Evolutionary conservation across 164 flowering plant species (phyloP).

Genomic region (Dillenia turbinata): DNA sequence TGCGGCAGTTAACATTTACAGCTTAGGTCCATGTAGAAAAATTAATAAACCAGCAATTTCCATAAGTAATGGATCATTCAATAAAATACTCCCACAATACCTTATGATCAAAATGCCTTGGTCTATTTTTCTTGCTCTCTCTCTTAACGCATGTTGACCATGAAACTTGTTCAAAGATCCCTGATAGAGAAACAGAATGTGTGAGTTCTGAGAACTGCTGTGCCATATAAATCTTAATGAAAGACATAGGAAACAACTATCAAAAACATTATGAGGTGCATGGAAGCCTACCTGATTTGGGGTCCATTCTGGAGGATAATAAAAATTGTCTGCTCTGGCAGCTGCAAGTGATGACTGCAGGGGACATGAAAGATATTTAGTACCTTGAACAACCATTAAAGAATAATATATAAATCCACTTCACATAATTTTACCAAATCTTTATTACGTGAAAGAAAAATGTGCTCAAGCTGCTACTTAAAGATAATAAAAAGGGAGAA

Average conservation of each 20-base stretch:
- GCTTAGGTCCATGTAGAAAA: too few relatives aligned
- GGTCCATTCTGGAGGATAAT: slow-evolving; percentile 98
- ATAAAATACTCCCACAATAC: slow-evolving; percentile 24
- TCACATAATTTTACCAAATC: too few relatives aligned
- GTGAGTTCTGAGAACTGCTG: neutral
- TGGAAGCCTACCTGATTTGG: slow-evolving; percentile 65
- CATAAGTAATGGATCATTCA: neutral
- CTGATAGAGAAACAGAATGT: slow-evolving; percentile 27
- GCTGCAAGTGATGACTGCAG: slow-evolving; percentile 98
- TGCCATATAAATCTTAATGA: neutral
- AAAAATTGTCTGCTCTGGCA: slow-evolving; percentile 97
- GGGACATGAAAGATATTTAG: neutral
- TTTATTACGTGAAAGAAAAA: too few relatives aligned
- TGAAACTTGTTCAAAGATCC: slow-evolving; percentile 93
- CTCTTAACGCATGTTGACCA: slow-evolving; percentile 98
- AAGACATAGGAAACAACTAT: neutral
- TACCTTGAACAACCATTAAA: too few relatives aligned
- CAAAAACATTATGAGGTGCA: neutral
- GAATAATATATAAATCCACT: too few relatives aligned
- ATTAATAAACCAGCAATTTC: too few relatives aligned
- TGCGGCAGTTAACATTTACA: too few relatives aligned
- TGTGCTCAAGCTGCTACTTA: too few relatives aligned
- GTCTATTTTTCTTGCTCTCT: slow-evolving; percentile 93
- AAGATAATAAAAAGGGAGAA: too few relatives aligned
- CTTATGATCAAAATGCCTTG: slow-evolving; percentile 96